Base-by-base conservation (phyloP, 495 filamentous ascomycete genomes). In the Letharia lupina region DNA sequence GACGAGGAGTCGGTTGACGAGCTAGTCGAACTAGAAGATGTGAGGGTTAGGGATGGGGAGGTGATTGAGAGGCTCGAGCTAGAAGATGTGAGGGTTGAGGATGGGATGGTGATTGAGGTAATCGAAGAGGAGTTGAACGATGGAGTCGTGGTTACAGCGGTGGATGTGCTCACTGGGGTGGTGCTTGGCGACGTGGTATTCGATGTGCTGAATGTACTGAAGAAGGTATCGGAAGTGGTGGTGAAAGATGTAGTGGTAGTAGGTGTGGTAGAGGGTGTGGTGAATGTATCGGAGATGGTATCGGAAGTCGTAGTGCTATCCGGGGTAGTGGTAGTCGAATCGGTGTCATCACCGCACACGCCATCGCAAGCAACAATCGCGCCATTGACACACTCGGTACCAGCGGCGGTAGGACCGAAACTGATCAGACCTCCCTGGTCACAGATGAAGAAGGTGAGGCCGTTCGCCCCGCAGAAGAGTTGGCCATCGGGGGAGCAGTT, bases 371-470 rank as follows among this genome's bases (percentile, higher is more conserved):
- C 52, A 61, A 61, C 58, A 31, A 61, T 61, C 15, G 7, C 8
- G 16, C 58, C 58, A 18, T 42, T 8, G 39, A 41, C 37, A 42
- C 58, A 61, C 58, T 61, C 23, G n/a, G 58, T 61, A 10, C 58
- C 58, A 3, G 58, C 37, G 4, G 58, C 58, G 3, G 41, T 44
- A 37, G 37, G 58, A 41, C 61, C 61, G 16, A 63, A 50, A 8
- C 6, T 33, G 23, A 63, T 63, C 61, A 63, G 31, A 13, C 61
- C 61, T 3, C 61, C 61, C 4, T 63, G 61, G 44, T 52, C 44
- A 28, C 61, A 63, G 15, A 50, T 23, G 39, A 63, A 39, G 44
- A 63, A 45, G n/a, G 44, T 50, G 31, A 10, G 31, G 23, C 61
- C 61, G 2, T 37, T 44, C 1, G 7, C 8, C 11, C n/a, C 28